Base-by-base conservation (phyloP, 192 early-diverging fungal species). In the Rhizophagus clarus region DNA sequence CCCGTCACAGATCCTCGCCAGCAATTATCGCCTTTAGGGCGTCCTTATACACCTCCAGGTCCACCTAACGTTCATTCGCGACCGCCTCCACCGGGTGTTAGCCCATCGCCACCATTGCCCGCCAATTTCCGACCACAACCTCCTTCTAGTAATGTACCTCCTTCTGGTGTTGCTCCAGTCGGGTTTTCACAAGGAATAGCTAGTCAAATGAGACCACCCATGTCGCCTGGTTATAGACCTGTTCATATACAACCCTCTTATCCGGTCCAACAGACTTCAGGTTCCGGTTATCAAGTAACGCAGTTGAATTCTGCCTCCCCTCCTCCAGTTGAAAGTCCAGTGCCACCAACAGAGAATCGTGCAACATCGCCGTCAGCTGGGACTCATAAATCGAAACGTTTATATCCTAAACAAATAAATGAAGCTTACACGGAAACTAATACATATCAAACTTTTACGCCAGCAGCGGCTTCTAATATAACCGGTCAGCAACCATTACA, bases 341-440 rank as follows among this genome's bases (percentile, higher is more conserved):
- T 49, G 26, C 67, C 83, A 37, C 34, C 81, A 31, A 28, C 73
- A 61, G n/a, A 11, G 20, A 15, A 70, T 2, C 67, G 60, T 42
- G 32, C 42, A 0, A 77, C 85, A 2, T 67, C 81, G 11, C 80
- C 81, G 1, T 79, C 82, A 9, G 77, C 77, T 15, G 63, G 74
- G 37, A 76, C 76, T 61, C 85, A 84, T 61, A 84, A 86, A 70
- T 78, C 83, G 29, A 90, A 90, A 80, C 75, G 89, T 66, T 81
- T 86, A 81, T 90, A 90, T 79, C 89, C 89, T 22, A 82, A 87
- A 4, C 84, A 88, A 61, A 88, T 86, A 37, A 80, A 76, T 1
- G 77, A 85, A 45, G 76, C 85, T 0, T 90, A 87, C 56, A 62
- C 80, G 24, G 87, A 87, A 24, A 67, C 83, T n/a, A 40, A 60